Percentiles rank a stretch among this genome's conserved stretches.
Conservation (phyloP, 2,329 filamentous ascomycete species). For the Onygenales sp. region DNA sequence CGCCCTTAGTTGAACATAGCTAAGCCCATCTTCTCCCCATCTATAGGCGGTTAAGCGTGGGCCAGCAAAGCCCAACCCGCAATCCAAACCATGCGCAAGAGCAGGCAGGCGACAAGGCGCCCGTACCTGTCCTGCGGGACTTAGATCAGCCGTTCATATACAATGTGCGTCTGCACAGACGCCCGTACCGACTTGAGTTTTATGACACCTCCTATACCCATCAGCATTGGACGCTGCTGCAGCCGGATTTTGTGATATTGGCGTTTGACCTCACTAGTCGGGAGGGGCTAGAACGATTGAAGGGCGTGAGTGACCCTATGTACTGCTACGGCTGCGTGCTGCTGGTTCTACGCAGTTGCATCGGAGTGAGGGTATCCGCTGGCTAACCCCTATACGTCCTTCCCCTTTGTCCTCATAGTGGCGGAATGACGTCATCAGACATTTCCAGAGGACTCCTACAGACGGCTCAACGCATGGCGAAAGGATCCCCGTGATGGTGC, state of each 20-base stretch:
- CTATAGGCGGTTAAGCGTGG: conserved; percentile 12
- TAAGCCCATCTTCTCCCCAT: background rate
- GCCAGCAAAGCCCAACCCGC: conserved; percentile 4
- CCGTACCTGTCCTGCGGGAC: conserved; percentile 40
- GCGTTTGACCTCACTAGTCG: conserved; percentile 51
- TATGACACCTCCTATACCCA: conserved; percentile 49
- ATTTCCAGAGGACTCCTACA: conserved; percentile 40
- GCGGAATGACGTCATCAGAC: conserved; percentile 33
- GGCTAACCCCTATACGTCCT: no score
- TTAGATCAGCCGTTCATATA: conserved; percentile 51
- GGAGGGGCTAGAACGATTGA: conserved; percentile 39
- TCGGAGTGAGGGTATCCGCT: no score
- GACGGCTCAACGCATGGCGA: conserved; percentile 19
- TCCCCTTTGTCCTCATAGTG: conserved; percentile 20
- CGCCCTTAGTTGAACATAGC: background rate
- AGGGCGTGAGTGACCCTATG: conserved; percentile 19
- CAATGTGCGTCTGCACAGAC: conserved; percentile 48
- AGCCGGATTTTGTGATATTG: conserved; percentile 47
- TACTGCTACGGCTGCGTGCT: background rate
- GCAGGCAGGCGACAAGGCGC: conserved; percentile 4
- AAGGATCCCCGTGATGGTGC: conserved; percentile 46
- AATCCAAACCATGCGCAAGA: conserved; percentile 18
- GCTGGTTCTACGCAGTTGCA: no score
- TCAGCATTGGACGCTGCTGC: conserved; percentile 45
- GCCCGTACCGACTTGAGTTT: conserved; percentile 46